Conservation (phyloP, 768 basidiomycete genomes). For the Suillus spraguei region DNA sequence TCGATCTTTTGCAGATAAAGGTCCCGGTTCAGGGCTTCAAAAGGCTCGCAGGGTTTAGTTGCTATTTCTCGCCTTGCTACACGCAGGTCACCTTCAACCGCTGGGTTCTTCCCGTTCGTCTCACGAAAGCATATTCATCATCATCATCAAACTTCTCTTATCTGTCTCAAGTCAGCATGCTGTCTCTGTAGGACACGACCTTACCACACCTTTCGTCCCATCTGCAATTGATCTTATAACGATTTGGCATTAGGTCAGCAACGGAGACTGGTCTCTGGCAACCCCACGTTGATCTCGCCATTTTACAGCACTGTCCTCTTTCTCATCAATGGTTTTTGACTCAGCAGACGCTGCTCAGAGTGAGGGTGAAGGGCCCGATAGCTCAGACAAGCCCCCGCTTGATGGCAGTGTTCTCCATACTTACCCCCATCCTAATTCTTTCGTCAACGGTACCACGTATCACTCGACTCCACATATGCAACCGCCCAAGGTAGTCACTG, state of each 20-base stretch:
- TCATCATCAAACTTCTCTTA: slow-evolving; percentile 14
- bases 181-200: slow-evolving; percentile 35
- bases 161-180: slow-evolving; percentile 38
- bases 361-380: slow-evolving; percentile 59
- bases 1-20: background rate
- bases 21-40: slow-evolving; percentile 8
- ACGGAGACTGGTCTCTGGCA: slow-evolving; percentile 4
- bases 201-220: slow-evolving; percentile 7
- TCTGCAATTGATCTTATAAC: slow-evolving; percentile 16
- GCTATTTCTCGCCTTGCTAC: slow-evolving; percentile 26
- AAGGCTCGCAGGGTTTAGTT: slow-evolving; percentile 28
- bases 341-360: slow-evolving; percentile 53
- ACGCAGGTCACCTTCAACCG: slow-evolving; percentile 12
- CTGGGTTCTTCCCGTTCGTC: slow-evolving; percentile 4
- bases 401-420: slow-evolving; percentile 23
- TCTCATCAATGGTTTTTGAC: slow-evolving; percentile 42
- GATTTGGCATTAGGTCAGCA: slow-evolving; percentile 5
- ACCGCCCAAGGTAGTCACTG: slow-evolving; percentile 21
- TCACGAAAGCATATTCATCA: slow-evolving; percentile 13
- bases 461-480: slow-evolving; percentile 21
- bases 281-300: slow-evolving; percentile 17
- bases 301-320: slow-evolving; percentile 21
- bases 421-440: slow-evolving; percentile 16
- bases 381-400: slow-evolving; percentile 62
- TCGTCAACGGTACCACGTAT: slow-evolving; percentile 16